Evolutionary conservation across 345 rosid species (phyloP), one percentile per base, ranked within the genome.

Genomic region (Salix exigua): DNA sequence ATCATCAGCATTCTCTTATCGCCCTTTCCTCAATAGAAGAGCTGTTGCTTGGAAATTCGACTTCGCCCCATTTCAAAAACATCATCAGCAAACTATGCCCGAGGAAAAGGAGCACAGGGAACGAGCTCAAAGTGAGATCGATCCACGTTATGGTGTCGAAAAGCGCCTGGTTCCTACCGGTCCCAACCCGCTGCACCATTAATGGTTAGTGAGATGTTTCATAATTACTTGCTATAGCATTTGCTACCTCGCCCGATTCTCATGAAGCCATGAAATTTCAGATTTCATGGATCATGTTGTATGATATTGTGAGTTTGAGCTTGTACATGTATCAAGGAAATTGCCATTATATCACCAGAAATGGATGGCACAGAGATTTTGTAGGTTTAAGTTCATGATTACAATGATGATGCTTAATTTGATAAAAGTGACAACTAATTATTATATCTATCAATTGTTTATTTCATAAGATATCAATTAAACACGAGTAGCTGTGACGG

Each of bases 101-200:
- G 71, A 65, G 11, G 68, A 75, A 5, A 82, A 78, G 8, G 38
- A 35, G 55, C 72, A 50, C 33, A 72, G 48, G 63, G 28, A 62
- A 26, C 61, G 73, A 21, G 83, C 44, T 14, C 85, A 63, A 55
- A 82, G 70, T 62, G 81, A 91, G 90, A 89, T 92, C 58, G 97
- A 94, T 83, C 94, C 90, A 2, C 94, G 90, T 60, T 94, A 94
- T 5, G 93, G 94, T 19, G 89, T 88, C 23, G 89, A 94, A 84
- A 94, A 94, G 85, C 96, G 97, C 33, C 93, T 87, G 18, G 98
- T 94, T 66, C 98, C 97, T 31, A 89, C 93, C 1, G 97, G 98
- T 55, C 96, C 98, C 0, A 94, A 94, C 85, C 97, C 98, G 19
- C 85, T 94, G 80, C 98, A 94, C 84, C 98, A 92, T 86, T 85